Base-by-base conservation (phyloP, 1,139 yeast genomes). In the Sugiyamaella novakii region DNA sequence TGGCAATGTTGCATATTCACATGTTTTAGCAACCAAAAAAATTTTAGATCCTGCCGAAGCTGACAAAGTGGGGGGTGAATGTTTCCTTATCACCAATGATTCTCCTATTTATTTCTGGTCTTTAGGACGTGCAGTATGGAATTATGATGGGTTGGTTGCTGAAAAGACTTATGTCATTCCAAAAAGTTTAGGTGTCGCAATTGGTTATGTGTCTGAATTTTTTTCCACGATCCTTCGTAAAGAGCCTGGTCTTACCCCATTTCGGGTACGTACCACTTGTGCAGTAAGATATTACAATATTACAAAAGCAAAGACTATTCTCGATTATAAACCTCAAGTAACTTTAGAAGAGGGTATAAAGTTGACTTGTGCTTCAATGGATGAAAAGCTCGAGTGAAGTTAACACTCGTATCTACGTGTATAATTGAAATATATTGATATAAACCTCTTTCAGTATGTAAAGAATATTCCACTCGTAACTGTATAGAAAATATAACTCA, bases 1-100 rank as follows among this genome's bases (percentile, higher is more conserved):
- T n/a, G 98, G 97, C n/a, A 94, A 94, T 67, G 98, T 94, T 18
- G 98, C 98, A 0, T 95, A 89, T 69, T 84, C 97, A 4, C 99
- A 94, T 68, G 89, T 92, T 7, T 73, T 92, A 48, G 98, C 98
- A 1, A 95, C 97, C 2, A 74, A 84, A 59, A 83, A 83, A 67
- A 70, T 91, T 15, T 69, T 88, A 47, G 72, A 76, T 46, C 70
- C 78, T 1, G 52, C 60, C 12, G 55, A 67, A 5, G 71, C 75
- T 17, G 53, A 50, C 1, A 37, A 47, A 3, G 81, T 92, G 24
- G 84, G 87, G 6, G 98, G 98, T 40, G 87, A 92, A 66, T 80
- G 87, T 0, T 92, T 89, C 68, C 87, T 92, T 62, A 74, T 94
- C 55, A 92, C 98, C 12, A 94, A 94, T 65, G 98, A 91, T 68